Evolutionary conservation across 2,329 filamentous ascomycete species (phyloP).

Genomic region (Rutstroemia sp.): DNA sequence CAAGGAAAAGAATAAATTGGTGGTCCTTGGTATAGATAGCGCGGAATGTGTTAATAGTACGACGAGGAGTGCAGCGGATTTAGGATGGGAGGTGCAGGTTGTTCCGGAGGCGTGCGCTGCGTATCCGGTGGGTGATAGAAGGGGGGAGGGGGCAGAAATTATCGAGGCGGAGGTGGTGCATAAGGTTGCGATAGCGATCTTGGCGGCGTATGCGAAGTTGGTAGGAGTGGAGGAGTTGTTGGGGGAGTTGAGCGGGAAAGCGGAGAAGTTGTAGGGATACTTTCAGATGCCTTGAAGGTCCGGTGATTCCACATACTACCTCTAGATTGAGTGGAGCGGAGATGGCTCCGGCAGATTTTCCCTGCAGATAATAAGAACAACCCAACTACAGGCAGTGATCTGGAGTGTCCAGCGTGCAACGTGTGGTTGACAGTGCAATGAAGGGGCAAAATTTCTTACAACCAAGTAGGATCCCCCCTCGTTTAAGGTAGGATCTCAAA

Average conservation of each 20-base stretch:
- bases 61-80: constrained; percentile 16
- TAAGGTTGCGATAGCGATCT: background rate
- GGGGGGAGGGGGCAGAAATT: background rate
- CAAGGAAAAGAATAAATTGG: constrained; percentile 11
- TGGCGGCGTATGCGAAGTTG: background rate
- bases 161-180: background rate
- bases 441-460: too few species aligned
- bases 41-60: constrained; percentile 20
- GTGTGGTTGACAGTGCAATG: too few species aligned
- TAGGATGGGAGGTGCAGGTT: constrained; percentile 19
- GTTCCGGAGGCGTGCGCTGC: constrained; percentile 20
- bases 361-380: too few species aligned
- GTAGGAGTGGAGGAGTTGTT: background rate
- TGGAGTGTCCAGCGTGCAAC: too few species aligned
- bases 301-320: too few species aligned
- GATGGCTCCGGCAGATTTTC: too few species aligned
- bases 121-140: constrained; percentile 5
- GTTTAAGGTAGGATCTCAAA: too few species aligned
- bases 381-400: too few species aligned
- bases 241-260: background rate
- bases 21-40: constrained; percentile 21
- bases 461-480: too few species aligned
- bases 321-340: too few species aligned
- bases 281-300: too few species aligned
- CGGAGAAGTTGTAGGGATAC: background rate